Evolutionary conservation across 306 rosid genomes (phyloP).

Genomic region (Begonia peltatifolia): DNA sequence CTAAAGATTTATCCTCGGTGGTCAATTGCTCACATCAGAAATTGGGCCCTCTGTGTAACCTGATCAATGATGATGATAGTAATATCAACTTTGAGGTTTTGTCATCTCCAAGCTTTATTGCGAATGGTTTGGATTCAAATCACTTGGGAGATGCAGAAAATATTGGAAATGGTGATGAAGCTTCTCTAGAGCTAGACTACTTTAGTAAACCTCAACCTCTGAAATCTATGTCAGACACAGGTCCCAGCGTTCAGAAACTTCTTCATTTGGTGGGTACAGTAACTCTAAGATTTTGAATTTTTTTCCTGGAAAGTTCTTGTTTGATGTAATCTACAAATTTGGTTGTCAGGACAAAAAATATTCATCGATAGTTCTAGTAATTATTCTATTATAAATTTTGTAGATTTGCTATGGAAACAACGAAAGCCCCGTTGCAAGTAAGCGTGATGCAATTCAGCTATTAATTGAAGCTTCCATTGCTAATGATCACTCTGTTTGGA

Average conservation of each 20-base stretch:
- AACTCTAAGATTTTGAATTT: background rate
- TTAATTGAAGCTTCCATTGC: conserved; percentile 60
- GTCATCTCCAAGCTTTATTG: conserved; percentile 31
- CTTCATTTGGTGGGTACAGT: conserved; percentile 65
- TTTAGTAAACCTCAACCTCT: conserved; percentile 28
- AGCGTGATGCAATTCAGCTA: conserved; percentile 67
- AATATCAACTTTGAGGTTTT: conserved; percentile 39
- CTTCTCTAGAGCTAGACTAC: conserved; percentile 36
- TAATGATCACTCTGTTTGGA: conserved; percentile 76
- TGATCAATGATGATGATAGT: conserved; percentile 24
- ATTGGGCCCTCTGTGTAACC: conserved; percentile 37
- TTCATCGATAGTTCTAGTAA: background rate
- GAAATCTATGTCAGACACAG: conserved; percentile 34
- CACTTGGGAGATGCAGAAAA: conserved; percentile 34
- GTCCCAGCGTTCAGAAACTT: conserved; percentile 85
- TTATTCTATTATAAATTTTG: conserved; percentile 6
- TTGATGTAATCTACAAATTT: background rate
- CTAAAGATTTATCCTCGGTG: conserved; percentile 27
- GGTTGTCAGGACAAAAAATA: background rate
- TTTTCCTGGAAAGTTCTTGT: too few species aligned
- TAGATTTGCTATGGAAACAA: conserved; percentile 61
- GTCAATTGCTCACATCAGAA: conserved; percentile 32
- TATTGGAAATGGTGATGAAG: conserved; percentile 29
- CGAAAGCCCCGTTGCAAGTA: conserved; percentile 52
- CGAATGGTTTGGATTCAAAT: conserved; percentile 28